Conservation (phyloP, 2,329 filamentous ascomycete species). For the Neofusicoccum laricinum region DNA sequence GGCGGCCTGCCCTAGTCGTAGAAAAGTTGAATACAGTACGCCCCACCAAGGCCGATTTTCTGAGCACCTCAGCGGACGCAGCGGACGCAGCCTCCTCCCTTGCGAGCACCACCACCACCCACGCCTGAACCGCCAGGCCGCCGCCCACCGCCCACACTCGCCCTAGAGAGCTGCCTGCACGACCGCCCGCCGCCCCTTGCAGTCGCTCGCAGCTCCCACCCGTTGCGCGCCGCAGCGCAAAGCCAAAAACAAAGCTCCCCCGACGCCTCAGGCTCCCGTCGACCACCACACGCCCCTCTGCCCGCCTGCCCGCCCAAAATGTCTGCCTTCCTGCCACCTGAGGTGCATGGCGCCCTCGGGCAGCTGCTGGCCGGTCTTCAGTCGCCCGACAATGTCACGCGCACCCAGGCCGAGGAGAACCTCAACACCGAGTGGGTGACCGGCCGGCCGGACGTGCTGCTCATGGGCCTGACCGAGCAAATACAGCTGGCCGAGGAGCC, state of each 20-base stretch:
- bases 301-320: constrained; percentile 46
- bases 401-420: constrained; percentile 84
- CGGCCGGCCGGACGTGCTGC: constrained; percentile 75
- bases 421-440: constrained; percentile 87
- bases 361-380: constrained; percentile 83
- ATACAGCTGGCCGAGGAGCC: constrained; percentile 73
- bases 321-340: constrained; percentile 75
- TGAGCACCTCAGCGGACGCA: background rate
- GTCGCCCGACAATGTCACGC: constrained; percentile 81
- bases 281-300: background rate
- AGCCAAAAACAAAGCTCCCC: background rate
- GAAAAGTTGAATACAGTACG: background rate
- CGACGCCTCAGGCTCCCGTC: background rate
- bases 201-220: background rate
- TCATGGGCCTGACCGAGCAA: constrained; percentile 95
- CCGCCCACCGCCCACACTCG: background rate
- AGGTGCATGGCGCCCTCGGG: constrained; percentile 78
- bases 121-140: background rate
- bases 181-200: background rate
- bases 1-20: background rate
- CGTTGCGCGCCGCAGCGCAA: constrained; percentile 15
- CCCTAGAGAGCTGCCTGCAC: background rate
- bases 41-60: background rate
- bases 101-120: background rate
- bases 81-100: background rate